A percentile compares a stretch with the other conserved stretches of the same genome.
phyloP scores from a whole-genome alignment of 768 basidiomycete species.

The Obba rivulosa region DNA sequence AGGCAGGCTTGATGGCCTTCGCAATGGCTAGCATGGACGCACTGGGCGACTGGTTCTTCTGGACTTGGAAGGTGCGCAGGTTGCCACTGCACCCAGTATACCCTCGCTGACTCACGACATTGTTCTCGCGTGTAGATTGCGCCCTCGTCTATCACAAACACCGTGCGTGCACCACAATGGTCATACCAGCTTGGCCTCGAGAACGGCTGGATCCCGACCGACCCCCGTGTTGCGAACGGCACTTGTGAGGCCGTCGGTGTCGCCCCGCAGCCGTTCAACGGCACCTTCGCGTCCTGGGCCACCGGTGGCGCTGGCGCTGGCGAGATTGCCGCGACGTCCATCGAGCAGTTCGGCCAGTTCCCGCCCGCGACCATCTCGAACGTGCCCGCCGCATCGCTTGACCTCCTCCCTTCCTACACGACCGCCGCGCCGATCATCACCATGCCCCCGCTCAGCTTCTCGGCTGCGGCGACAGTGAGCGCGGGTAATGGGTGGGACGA shows the following conservation, averaged over 20 bases:
- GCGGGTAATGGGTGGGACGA: slow-evolving; percentile 55
- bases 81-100: not conserved
- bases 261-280: slow-evolving; percentile 38
- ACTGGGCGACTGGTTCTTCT: slow-evolving; percentile 65
- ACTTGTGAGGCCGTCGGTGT: slow-evolving; percentile 53
- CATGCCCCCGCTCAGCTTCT: slow-evolving; percentile 40
- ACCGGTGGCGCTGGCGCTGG: slow-evolving; percentile 58
- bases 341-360: slow-evolving; percentile 40
- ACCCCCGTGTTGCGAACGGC: slow-evolving; percentile 62
- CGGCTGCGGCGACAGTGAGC: slow-evolving; percentile 32
- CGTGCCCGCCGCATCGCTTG: slow-evolving; percentile 32
- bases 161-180: slow-evolving; percentile 54
- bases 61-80: slow-evolving; percentile 63
- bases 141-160: slow-evolving; percentile 41
- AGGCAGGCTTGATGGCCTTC: slow-evolving; percentile 46
- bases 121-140: slow-evolving; percentile 37
- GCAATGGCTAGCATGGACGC: slow-evolving; percentile 59
- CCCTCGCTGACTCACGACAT: not conserved
- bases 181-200: slow-evolving; percentile 63
- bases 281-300: slow-evolving; percentile 51
- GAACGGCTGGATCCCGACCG: slow-evolving; percentile 70
- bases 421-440: slow-evolving; percentile 50
- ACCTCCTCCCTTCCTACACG: slow-evolving; percentile 56
- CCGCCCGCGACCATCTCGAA: slow-evolving; percentile 45
- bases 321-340: slow-evolving; percentile 37